Percentiles rank a stretch among this genome's conserved stretches.
phyloP scores from a whole-genome alignment of 1,139 yeast genomes.

The Kurtzmaniella natalensis region DNA sequence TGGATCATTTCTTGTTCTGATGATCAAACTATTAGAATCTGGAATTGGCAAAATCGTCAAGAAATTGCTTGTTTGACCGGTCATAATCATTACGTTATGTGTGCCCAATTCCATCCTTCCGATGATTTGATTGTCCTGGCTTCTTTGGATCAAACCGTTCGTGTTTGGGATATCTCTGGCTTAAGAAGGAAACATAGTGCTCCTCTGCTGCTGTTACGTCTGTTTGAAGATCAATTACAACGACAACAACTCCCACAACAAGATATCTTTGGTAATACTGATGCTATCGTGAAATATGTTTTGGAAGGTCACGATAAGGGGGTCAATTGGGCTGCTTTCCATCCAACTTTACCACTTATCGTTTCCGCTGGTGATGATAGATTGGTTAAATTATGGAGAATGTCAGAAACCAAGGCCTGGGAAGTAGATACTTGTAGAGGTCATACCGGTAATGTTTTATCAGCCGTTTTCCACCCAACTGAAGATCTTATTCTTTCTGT shows the following conservation, averaged over 20 bases:
- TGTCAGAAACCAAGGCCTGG: constrained; percentile 98
- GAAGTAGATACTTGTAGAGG: constrained; percentile 98
- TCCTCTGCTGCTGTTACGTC: constrained; percentile 44
- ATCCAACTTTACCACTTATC: constrained; percentile 91
- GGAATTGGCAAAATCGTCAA: constrained; percentile 99
- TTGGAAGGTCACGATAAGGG: constrained; percentile 98
- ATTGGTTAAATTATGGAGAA: constrained; percentile 93
- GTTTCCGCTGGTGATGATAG: constrained; percentile 97
- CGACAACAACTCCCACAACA: constrained; percentile 75
- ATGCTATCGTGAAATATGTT: constrained; percentile 92
- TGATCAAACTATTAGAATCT: constrained; percentile 96
- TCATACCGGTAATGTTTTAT: constrained; percentile 87
- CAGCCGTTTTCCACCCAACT: constrained; percentile 89
- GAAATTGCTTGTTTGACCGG: constrained; percentile 97
- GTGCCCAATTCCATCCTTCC: constrained; percentile 95
- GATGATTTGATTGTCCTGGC: constrained; percentile 95
- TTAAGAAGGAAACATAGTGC: constrained; percentile 95
- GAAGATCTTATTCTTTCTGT: constrained; percentile 91
- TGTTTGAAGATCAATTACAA: constrained; percentile 77
- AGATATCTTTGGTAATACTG: constrained; percentile 91
- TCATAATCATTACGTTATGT: constrained; percentile 97
- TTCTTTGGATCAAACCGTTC: constrained; percentile 95
- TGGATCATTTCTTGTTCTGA: constrained; percentile 97
- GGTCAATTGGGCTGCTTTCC: constrained; percentile 98
- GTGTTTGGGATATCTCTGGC: constrained; percentile 98